Conservation (phyloP, 139 green algal genomes). For the Micromonas commoda region DNA sequence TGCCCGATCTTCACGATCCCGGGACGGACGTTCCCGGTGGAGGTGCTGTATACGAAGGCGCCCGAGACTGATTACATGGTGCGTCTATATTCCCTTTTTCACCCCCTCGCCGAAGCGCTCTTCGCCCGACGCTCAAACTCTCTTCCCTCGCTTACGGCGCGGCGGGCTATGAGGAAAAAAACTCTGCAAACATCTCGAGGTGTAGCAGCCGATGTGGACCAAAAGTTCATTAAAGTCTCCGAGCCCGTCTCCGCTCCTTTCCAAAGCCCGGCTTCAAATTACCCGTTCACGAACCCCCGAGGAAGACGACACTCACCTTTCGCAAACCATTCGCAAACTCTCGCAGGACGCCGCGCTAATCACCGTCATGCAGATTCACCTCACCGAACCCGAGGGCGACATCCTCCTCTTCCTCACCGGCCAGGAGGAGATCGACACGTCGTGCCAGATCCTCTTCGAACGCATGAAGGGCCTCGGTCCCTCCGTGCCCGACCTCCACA, state of each 20-base stretch:
- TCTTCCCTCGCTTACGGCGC: background rate
- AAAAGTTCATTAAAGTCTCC: background rate
- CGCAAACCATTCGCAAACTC: background rate
- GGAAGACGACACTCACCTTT: background rate
- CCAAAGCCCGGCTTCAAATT: too few species aligned
- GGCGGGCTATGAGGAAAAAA: background rate
- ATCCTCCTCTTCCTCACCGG: constrained; percentile 99
- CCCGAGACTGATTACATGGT: constrained; percentile 90
- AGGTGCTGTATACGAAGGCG: constrained; percentile 82
- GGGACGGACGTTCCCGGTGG: constrained; percentile 94
- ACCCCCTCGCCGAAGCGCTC: too few species aligned
- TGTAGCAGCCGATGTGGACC: background rate
- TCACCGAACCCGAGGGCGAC: constrained; percentile 78
- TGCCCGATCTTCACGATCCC: constrained; percentile 90
- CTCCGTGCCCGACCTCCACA: constrained; percentile 64
- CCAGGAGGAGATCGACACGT: constrained; percentile 92
- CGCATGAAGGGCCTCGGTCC: constrained; percentile 38
- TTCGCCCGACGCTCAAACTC: background rate
- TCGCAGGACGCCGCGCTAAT: constrained; percentile 82
- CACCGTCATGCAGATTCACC: constrained; percentile 88
- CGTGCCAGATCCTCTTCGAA: constrained; percentile 72
- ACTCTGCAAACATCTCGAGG: background rate
- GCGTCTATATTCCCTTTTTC: background rate
- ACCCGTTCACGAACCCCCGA: too few species aligned
- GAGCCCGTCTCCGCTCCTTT: background rate